These are phyloP conservation scores for Mortierella sp. DNA, from an alignment of 371 early-diverging fungal genomes.

Conservation along the genomic window DNA sequence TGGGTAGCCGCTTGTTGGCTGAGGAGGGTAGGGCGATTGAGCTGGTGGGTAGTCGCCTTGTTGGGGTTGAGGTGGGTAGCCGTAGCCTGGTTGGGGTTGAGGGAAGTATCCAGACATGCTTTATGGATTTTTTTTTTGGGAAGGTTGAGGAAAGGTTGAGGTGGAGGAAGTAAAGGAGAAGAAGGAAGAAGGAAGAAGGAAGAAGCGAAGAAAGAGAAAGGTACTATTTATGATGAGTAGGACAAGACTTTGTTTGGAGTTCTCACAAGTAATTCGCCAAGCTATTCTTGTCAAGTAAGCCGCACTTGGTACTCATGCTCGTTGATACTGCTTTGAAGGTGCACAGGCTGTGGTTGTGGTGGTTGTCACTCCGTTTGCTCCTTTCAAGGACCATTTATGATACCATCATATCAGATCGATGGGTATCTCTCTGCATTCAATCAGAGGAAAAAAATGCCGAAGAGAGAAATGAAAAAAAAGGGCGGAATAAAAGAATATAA, in stretches of 20 bases:
- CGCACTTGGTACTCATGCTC: too few relatives aligned
- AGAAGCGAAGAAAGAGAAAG: not conserved
- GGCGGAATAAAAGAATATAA: not conserved
- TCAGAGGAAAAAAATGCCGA: not conserved
- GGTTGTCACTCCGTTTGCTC: not conserved
- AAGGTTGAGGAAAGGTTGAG: not conserved
- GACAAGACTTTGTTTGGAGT: not conserved
- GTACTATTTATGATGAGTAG: not conserved
- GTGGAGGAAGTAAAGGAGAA: not conserved
- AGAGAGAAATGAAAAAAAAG: not conserved
- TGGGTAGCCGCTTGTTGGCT: conserved; percentile 7
- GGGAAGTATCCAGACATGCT: conserved; percentile 42
- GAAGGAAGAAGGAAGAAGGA: not conserved
- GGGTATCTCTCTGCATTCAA: too few relatives aligned
- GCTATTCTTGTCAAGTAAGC: not conserved
- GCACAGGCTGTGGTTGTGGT: not conserved
- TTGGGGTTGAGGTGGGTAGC: conserved; percentile 21
- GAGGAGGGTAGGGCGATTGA: conserved; percentile 12
- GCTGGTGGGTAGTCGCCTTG: conserved; percentile 5
- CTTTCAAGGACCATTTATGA: too few relatives aligned
- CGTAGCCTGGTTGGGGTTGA: conserved; percentile 29
- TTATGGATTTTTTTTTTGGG: not conserved
- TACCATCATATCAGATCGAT: too few relatives aligned
- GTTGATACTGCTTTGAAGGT: not conserved
- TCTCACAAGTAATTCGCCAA: not conserved